A percentile compares a stretch with the other conserved stretches of the same genome.
phyloP scores from a whole-genome alignment of 805 yeast species.

The Sungouiella blattae region DNA sequence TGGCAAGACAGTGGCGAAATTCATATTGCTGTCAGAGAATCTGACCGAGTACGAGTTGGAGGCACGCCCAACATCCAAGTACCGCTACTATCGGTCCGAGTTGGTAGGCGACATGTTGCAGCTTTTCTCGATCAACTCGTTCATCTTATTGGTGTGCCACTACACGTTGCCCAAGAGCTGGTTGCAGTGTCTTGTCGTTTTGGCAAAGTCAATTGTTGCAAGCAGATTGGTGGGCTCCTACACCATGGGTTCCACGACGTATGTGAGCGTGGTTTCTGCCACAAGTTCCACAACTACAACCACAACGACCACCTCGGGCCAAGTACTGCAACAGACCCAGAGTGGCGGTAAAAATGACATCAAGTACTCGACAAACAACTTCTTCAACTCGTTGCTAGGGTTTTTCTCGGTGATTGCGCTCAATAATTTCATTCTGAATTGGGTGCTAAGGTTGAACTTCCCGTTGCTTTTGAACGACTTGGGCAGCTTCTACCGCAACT shows the following conservation, averaged over 20 bases:
- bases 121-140: slow-evolving; percentile 21
- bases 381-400: slow-evolving; percentile 20
- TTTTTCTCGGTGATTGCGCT: slow-evolving; percentile 19
- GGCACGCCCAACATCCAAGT: slow-evolving; percentile 5
- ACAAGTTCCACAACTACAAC: slow-evolving; percentile 11
- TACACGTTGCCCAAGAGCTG: slow-evolving; percentile 17
- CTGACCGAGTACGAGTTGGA: slow-evolving; percentile 8
- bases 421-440: slow-evolving; percentile 15
- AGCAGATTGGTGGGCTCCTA: slow-evolving; percentile 27
- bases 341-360: background rate
- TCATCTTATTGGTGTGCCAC: slow-evolving; percentile 21
- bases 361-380: slow-evolving; percentile 9
- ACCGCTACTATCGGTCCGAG: slow-evolving; percentile 15
- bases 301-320: slow-evolving; percentile 7
- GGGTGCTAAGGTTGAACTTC: slow-evolving; percentile 4
- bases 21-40: slow-evolving; percentile 9
- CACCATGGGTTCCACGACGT: slow-evolving; percentile 22
- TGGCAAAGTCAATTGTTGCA: slow-evolving; percentile 30
- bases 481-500: slow-evolving; percentile 2
- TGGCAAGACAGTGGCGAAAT: slow-evolving; percentile 22
- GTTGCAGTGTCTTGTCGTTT: slow-evolving; percentile 21
- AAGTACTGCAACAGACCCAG: background rate
- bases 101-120: slow-evolving; percentile 18
- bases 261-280: slow-evolving; percentile 16
- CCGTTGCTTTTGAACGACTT: slow-evolving; percentile 1